phyloP scores from a whole-genome alignment of 148 eudicot genomes.

The Camellia japonica region DNA sequence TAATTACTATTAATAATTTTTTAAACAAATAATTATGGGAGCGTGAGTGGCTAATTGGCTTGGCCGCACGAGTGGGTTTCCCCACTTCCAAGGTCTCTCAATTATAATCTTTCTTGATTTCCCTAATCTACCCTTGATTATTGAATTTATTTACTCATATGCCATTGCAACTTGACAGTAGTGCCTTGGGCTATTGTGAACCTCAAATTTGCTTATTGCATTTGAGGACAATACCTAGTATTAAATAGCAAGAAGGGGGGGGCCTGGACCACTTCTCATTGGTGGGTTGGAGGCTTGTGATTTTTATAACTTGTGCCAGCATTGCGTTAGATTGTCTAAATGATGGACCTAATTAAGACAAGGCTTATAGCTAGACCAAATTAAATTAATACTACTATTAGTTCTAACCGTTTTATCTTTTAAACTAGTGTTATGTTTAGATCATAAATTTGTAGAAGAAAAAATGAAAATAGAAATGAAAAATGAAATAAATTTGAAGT shows the following conservation, averaged over 20 bases:
- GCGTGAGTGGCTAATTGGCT: conserved; percentile 52
- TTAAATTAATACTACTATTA: neutral
- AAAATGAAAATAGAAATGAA: no score
- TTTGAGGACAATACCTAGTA: no score
- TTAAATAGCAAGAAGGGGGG: conserved; percentile 4
- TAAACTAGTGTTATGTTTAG: no score
- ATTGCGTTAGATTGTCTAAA: neutral
- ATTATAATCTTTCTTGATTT: conserved; percentile 16
- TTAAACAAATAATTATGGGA: conserved; percentile 30
- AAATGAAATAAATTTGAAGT: no score
- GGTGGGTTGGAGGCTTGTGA: neutral
- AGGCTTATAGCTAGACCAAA: neutral
- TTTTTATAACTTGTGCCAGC: neutral
- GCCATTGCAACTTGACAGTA: neutral
- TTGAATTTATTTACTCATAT: neutral
- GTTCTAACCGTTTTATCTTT: no score
- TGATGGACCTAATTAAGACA: neutral
- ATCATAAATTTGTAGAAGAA: no score
- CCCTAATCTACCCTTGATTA: conserved; percentile 4
- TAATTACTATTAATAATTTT: conserved; percentile 11
- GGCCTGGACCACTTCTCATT: conserved; percentile 11
- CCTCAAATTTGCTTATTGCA: no score
- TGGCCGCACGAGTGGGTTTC: conserved; percentile 65
- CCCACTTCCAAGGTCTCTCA: conserved; percentile 30
- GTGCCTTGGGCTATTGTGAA: no score